A percentile compares a stretch with the other conserved stretches of the same genome.
Evolutionary conservation across 2,329 filamentous ascomycete species (phyloP).

Genomic region (Colletotrichum tabaci): DNA sequence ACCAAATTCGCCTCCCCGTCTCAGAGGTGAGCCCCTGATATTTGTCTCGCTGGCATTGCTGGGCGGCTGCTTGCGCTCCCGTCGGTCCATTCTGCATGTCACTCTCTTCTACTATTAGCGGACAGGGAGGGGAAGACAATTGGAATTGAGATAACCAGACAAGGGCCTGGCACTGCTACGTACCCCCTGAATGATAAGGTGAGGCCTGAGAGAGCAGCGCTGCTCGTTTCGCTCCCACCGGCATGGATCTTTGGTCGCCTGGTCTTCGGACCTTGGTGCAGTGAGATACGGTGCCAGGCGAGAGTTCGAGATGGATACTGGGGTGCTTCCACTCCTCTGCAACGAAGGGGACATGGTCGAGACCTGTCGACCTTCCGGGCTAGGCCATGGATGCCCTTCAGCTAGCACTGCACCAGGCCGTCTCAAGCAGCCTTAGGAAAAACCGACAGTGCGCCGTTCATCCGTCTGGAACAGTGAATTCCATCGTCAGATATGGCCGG

Average conservation of each 20-base stretch:
- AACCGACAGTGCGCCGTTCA: slow-evolving; percentile 26
- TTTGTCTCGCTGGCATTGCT: slow-evolving; percentile 16
- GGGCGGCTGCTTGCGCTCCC: slow-evolving; percentile 34
- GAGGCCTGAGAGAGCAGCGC: slow-evolving; percentile 14
- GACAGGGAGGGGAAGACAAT: slow-evolving; percentile 10
- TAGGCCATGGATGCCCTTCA: slow-evolving; percentile 19
- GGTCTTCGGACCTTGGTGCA: background rate
- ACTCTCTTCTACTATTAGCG: slow-evolving; percentile 10
- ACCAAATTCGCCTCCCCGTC: slow-evolving; percentile 4
- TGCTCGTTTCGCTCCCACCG: background rate
- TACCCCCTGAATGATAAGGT: slow-evolving; percentile 12
- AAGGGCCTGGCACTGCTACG: slow-evolving; percentile 20
- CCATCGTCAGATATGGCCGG: background rate
- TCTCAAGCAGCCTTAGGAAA: slow-evolving; percentile 16
- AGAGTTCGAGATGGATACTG: background rate
- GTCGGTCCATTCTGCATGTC: slow-evolving; percentile 28
- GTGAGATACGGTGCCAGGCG: background rate
- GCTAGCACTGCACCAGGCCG: slow-evolving; percentile 24
- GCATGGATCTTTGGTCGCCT: background rate
- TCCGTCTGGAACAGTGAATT: slow-evolving; percentile 32
- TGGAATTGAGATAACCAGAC: slow-evolving; percentile 19
- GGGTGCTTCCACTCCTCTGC: background rate
- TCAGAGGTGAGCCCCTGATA: background rate
- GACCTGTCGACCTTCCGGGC: slow-evolving; percentile 15
- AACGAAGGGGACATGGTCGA: slow-evolving; percentile 8